Conservation (phyloP, 2,329 filamentous ascomycete species). For the Immersiporthe knoxdaviesiana region DNA sequence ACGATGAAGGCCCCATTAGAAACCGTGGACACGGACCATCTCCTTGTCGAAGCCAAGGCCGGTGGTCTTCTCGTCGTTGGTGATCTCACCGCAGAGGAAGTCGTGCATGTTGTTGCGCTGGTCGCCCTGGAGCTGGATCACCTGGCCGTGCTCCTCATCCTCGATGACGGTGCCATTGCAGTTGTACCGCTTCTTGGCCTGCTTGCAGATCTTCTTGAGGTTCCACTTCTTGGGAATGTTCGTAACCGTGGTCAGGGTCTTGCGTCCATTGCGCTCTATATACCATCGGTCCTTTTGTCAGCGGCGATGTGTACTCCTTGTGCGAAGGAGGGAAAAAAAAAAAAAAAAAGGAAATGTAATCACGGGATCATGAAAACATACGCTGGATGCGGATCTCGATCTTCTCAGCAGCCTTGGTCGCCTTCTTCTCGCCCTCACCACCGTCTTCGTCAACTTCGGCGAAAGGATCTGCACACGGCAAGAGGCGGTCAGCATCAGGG, state of each 20-base stretch:
- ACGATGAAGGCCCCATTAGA: constrained; percentile 30
- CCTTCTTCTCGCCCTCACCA: constrained; percentile 61
- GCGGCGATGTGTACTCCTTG: neutral
- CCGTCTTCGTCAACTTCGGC: constrained; percentile 99
- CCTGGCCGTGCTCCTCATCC: constrained; percentile 96
- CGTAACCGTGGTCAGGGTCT: constrained; percentile 99
- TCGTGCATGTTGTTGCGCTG: constrained; percentile 99
- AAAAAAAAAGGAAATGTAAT: too few relatives aligned
- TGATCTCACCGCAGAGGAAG: constrained; percentile 92
- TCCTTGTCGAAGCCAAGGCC: constrained; percentile 92
- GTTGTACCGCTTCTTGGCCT: constrained; percentile 91
- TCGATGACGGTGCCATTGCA: constrained; percentile 99
- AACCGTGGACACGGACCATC: constrained; percentile 82
- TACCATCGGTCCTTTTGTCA: constrained; percentile 10
- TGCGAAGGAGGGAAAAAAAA: too few relatives aligned
- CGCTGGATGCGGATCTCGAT: constrained; percentile 99
- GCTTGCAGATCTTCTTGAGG: constrained; percentile 99
- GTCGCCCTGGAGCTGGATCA: constrained; percentile 99
- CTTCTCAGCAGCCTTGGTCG: constrained; percentile 90
- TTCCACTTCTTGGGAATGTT: constrained; percentile 98
- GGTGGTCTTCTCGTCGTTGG: constrained; percentile 17
- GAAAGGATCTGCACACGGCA: constrained; percentile 81
- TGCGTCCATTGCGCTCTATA: constrained; percentile 99
- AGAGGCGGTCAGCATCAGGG: constrained; percentile 15
- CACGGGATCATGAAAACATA: constrained; percentile 60